phyloP scores from a whole-genome alignment of 1,139 yeast genomes.

The Pichia sp. region DNA sequence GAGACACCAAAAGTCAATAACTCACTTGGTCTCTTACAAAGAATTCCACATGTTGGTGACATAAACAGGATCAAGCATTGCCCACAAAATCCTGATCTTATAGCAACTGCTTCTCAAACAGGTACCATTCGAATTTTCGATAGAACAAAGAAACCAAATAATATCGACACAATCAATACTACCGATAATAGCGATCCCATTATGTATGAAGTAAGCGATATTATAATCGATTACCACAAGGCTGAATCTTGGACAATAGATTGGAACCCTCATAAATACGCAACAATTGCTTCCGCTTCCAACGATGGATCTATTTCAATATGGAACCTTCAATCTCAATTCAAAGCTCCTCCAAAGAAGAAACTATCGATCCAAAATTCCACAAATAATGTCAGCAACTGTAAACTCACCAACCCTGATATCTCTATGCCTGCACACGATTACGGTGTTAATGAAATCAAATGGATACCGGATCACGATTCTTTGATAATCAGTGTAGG shows the following conservation, averaged over 20 bases:
- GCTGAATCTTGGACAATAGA: conserved; percentile 29
- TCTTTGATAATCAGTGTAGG: conserved; percentile 51
- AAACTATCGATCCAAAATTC: conserved; percentile 7
- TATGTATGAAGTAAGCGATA: conserved; percentile 21
- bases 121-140: conserved; percentile 35
- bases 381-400: conserved; percentile 14
- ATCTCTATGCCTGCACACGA: conserved; percentile 22
- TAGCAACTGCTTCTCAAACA: conserved; percentile 53
- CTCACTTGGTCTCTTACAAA: conserved; percentile 30
- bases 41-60: conserved; percentile 28
- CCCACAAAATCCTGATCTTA: conserved; percentile 65
- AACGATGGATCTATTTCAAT: conserved; percentile 29
- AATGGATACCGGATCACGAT: conserved; percentile 56
- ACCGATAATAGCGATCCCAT: background rate
- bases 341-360: conserved; percentile 15
- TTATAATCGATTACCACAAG: conserved; percentile 24
- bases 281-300: conserved; percentile 26
- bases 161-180: conserved; percentile 5
- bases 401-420: conserved; percentile 15
- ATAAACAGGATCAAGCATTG: conserved; percentile 75
- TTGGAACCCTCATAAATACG: conserved; percentile 26
- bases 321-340: conserved; percentile 26
- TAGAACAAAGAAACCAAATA: conserved; percentile 43
- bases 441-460: conserved; percentile 52
- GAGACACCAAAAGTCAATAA: conserved; percentile 26